phyloP scores from a whole-genome alignment of 805 yeast genomes.

The Hanseniaspora lindneri region DNA sequence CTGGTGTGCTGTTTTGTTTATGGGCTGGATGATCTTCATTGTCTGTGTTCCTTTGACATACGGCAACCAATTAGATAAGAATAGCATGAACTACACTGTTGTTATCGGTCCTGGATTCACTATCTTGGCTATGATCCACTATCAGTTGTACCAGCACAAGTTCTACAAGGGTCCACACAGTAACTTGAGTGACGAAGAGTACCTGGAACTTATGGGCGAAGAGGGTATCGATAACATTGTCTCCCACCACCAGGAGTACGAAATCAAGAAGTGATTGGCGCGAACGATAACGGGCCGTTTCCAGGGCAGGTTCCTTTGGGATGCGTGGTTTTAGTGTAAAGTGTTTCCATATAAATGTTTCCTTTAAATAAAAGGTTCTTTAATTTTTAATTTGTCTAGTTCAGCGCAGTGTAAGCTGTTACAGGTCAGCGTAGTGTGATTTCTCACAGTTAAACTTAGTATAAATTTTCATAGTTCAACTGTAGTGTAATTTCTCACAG shows the following conservation, averaged over 20 bases:
- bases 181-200: constrained; percentile 21
- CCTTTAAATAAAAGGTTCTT: too few relatives aligned
- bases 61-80: constrained; percentile 22
- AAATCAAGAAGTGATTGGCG: not conserved
- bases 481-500: too few relatives aligned
- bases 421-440: too few relatives aligned
- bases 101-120: constrained; percentile 53
- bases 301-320: not conserved
- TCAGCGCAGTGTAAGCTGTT: too few relatives aligned
- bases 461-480: too few relatives aligned
- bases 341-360: too few relatives aligned
- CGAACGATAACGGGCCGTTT: too few relatives aligned
- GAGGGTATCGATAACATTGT: constrained; percentile 16
- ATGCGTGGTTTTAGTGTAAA: too few relatives aligned
- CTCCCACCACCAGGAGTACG: constrained; percentile 11
- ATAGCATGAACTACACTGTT: constrained; percentile 56
- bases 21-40: constrained; percentile 40
- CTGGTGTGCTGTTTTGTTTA: constrained; percentile 38
- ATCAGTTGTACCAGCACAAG: constrained; percentile 40
- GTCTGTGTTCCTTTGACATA: constrained; percentile 45
- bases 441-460: too few relatives aligned
- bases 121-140: constrained; percentile 43
- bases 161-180: constrained; percentile 45
- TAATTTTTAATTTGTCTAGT: too few relatives aligned
- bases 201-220: constrained; percentile 23